These are phyloP conservation scores for Simmondsia chinensis DNA, from an alignment of 148 eudicot species.

Conservation along the genomic window DNA sequence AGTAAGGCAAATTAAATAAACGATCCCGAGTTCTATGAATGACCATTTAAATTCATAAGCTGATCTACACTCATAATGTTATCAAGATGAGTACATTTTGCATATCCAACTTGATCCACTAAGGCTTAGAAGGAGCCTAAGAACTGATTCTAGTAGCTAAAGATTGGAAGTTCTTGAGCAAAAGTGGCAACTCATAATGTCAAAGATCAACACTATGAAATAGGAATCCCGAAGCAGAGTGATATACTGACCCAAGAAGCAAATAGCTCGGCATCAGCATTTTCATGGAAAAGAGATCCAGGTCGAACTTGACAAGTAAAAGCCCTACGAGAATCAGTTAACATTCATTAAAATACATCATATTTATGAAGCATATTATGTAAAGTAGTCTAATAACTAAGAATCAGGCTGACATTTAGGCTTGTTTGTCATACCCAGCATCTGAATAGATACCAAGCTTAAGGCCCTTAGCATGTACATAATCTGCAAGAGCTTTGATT, in stretches of 20 bases:
- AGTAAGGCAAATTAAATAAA: background rate
- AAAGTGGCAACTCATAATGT: too few relatives aligned
- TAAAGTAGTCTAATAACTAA: background rate
- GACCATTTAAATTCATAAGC: too few relatives aligned
- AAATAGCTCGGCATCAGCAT: constrained; percentile 62
- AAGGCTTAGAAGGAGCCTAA: too few relatives aligned
- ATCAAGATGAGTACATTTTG: too few relatives aligned
- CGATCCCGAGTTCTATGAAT: too few relatives aligned
- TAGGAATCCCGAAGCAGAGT: constrained; percentile 2
- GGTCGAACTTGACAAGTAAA: constrained; percentile 95
- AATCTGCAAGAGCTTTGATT: constrained; percentile 85
- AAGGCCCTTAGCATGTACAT: constrained; percentile 83
- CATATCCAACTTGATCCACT: too few relatives aligned
- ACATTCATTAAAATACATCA: constrained; percentile 4
- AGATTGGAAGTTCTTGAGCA: too few relatives aligned
- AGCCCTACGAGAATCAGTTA: constrained; percentile 24
- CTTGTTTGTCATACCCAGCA: constrained; percentile 75
- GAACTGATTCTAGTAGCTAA: too few relatives aligned
- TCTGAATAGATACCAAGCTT: constrained; percentile 97
- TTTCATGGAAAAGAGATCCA: constrained; percentile 71
- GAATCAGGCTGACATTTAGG: background rate
- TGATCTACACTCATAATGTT: too few relatives aligned
- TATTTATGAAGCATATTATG: background rate
- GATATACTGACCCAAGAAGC: constrained; percentile 94
- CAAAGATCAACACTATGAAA: too few relatives aligned